Conservation (phyloP, 441 rosid genomes). For the Erodium moschatum region DNA sequence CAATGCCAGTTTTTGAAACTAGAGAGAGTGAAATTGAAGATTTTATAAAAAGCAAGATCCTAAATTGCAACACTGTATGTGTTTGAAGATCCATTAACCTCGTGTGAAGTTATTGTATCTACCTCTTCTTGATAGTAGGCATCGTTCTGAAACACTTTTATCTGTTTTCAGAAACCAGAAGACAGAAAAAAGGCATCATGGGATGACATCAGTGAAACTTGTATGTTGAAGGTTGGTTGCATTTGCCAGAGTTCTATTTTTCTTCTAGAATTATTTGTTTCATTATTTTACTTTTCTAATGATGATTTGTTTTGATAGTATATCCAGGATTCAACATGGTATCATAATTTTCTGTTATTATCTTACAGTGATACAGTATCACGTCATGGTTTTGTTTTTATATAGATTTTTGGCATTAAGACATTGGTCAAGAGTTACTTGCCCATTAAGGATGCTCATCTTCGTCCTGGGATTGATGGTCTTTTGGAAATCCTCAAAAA, state of each 20-base stretch:
- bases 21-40: conserved; percentile 83
- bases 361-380: neutral
- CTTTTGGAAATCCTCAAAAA: conserved; percentile 62
- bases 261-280: no score
- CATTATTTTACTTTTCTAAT: no score
- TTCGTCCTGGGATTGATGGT: conserved; percentile 72
- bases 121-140: conserved; percentile 17
- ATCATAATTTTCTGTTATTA: neutral
- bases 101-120: conserved; percentile 18
- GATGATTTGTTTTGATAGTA: no score
- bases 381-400: neutral
- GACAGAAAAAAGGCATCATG: conserved; percentile 43
- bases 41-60: conserved; percentile 67
- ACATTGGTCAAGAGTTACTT: conserved; percentile 87
- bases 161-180: conserved; percentile 53
- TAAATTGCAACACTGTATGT: conserved; percentile 53
- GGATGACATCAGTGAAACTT: conserved; percentile 76
- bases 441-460: conserved; percentile 94
- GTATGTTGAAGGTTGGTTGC: conserved; percentile 77
- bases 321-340: conserved; percentile 2
- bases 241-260: neutral
- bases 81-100: conserved; percentile 22
- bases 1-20: conserved; percentile 96
- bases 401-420: conserved; percentile 88
- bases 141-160: conserved; percentile 19